Base-by-base conservation (phyloP, 331 rosid species). In the Acacia pycnantha region DNA sequence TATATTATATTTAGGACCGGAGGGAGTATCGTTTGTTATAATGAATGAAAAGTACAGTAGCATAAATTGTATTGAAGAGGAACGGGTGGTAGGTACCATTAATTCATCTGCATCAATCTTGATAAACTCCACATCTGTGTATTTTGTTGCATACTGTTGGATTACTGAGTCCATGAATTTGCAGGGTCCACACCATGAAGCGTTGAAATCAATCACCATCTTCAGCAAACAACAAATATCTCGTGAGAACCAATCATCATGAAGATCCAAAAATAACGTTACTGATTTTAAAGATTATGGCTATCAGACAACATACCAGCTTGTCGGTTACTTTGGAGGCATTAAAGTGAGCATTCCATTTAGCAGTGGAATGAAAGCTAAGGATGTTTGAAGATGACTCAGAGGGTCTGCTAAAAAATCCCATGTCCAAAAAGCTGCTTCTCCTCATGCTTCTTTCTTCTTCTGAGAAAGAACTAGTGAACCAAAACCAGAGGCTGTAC, bases 121-220 rank as follows among this genome's bases (percentile, higher is more conserved):
- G 86, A 92, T 82, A 77, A 92, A 91, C 81, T 87, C 91, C 18
- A 90, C 93, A 51, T 94, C 92, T 8, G 74, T 77, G 86, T 85
- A 92, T 83, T 86, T 88, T 50, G 84, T 87, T 31, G 91, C 85
- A 80, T 84, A 88, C 35, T 86, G 92, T 64, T 88, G 79, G 70
- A 94, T 78, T 29, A 62, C 56, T 11, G 97, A 88, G 70, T 92
- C 93, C 90, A 94, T 92, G 31, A 77, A 70, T 80, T 86, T 87
- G 83, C 98, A 94, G 31, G 98, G 97, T 80, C 86, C 88, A 81
- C 98, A 94, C 98, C 97, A 94, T 29, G 88, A 72, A 35, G 98
- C 92, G 44, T 91, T 84, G 91, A 92, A 94, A 87, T 94, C 90
- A 44, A 94, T 76, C 86, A 94, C 92, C 90, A 91, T 62, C 98